A percentile compares a stretch with the other conserved stretches of the same genome.
These are phyloP conservation scores for Magnusiomyces tetraspermus DNA, from an alignment of 1,139 yeast genomes.

Conservation along the genomic window DNA sequence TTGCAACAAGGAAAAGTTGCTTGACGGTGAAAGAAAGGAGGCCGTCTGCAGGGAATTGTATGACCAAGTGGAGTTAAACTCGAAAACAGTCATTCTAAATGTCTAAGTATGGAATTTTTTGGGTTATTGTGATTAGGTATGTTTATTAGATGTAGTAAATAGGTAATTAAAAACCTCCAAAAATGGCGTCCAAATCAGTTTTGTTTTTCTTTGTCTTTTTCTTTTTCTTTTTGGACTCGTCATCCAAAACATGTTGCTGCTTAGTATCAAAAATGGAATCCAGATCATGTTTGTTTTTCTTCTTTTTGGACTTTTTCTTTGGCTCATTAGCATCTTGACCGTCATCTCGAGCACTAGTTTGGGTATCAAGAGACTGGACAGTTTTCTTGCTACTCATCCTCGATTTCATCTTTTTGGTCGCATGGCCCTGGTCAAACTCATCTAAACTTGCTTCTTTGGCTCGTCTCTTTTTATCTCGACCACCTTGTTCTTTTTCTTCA, in stretches of 20 bases:
- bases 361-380: not conserved
- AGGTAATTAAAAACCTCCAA: too few species aligned
- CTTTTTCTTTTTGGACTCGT: not conserved
- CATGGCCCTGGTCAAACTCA: not conserved
- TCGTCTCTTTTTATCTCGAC: not conserved
- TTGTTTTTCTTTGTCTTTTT: not conserved
- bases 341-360: not conserved
- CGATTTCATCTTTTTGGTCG: too few species aligned
- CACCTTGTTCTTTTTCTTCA: not conserved
- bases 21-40: too few species aligned
- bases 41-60: too few species aligned
- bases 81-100: too few species aligned
- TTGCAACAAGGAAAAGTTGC: too few species aligned
- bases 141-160: too few species aligned
- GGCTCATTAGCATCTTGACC: not conserved
- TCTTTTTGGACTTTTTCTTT: not conserved
- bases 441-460: not conserved
- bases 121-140: too few species aligned
- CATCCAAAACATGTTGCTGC: not conserved
- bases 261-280: not conserved
- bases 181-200: not conserved
- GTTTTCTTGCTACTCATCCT: not conserved
- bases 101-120: too few species aligned
- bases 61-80: too few species aligned
- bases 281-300: not conserved